Evolutionary conservation across 2,329 filamentous ascomycete genomes (phyloP), one percentile per base, ranked within the genome.

Genomic region (Arachnopeziza araneosa): DNA sequence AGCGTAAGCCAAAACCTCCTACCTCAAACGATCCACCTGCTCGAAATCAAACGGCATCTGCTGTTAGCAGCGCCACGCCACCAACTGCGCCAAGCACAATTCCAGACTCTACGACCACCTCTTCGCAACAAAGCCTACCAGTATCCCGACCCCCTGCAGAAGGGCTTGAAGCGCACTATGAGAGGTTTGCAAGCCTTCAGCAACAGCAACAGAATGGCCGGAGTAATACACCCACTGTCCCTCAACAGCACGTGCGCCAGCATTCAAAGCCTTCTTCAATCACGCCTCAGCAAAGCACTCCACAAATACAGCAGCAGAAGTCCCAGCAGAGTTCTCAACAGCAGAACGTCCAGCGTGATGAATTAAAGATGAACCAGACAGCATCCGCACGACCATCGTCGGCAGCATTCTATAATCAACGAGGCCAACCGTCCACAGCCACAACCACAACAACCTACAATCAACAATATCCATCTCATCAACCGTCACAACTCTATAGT

Each of bases 1-100:
- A 75, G 57, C 69, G 75, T 14, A 78, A 76, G 58, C 68, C 68
- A 21, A 75, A 72, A 53, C 71, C 72, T 17, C 51, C 70, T 19
- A 67, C 63, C 55, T 17, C 62, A 32, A 54, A 61, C 60, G 57
- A 72, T 52, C 62, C 66, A 50, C 63, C 66, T 10, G 60, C 65
- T 52, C 63, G 58, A 49, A 69, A 62, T 57, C 68, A 68, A 53
- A 66, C 64, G 54, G 65, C 65, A 49, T 68, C 69, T 32, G 64
- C 66, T 24, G 65, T 66, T 24, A 71, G 64, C 56, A 66, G 59
- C 58, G 65, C 65, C n/a, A 71, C 70, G 22, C 70, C 69, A 51
- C 65, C 66, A 10, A 67, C 67, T 52, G 54, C 63, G 21, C 63
- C 69, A 54, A 68, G 66, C 50, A 67, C 67, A 24, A 68, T 71